A percentile compares a stretch with the other conserved stretches of the same genome.
Conservation (phyloP, 2,329 filamentous ascomycete genomes). For the Neofusicoccum ribis region DNA sequence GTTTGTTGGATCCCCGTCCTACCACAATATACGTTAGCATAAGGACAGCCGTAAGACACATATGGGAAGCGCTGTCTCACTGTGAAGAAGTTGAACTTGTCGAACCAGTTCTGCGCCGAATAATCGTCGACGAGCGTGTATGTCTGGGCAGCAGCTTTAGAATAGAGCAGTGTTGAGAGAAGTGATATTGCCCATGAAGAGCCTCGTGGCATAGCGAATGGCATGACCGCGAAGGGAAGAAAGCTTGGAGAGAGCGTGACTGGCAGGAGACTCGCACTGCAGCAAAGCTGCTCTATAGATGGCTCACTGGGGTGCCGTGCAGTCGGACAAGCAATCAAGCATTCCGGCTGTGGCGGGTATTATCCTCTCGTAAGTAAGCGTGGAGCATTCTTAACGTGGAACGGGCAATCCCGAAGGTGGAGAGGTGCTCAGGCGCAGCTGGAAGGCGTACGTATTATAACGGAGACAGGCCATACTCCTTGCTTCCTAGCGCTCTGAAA, state of each 20-base stretch:
- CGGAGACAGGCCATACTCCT: neutral
- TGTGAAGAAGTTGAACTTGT: conserved; percentile 45
- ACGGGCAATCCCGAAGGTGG: neutral
- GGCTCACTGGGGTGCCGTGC: neutral
- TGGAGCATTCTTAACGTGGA: conserved; percentile 5
- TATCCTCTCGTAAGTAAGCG: neutral
- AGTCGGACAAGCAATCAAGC: neutral
- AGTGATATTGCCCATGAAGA: neutral
- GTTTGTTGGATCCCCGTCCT: conserved; percentile 32
- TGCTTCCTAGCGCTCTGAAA: conserved; percentile 2
- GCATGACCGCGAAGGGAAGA: neutral
- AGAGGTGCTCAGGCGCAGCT: neutral
- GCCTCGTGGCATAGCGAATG: neutral
- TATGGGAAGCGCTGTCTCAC: neutral
- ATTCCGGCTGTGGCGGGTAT: neutral
- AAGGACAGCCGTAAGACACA: neutral
- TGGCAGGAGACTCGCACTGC: neutral
- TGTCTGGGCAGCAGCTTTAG: neutral
- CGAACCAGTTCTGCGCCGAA: conserved; percentile 44
- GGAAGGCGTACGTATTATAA: neutral
- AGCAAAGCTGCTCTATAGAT: conserved; percentile 7
- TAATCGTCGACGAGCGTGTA: conserved; percentile 44
- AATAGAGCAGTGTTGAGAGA: neutral
- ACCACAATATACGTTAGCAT: neutral
- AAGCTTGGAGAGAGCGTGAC: neutral